Evolutionary conservation across 2,329 filamentous ascomycete species (phyloP).

Genomic region (Curvularia spicifera): DNA sequence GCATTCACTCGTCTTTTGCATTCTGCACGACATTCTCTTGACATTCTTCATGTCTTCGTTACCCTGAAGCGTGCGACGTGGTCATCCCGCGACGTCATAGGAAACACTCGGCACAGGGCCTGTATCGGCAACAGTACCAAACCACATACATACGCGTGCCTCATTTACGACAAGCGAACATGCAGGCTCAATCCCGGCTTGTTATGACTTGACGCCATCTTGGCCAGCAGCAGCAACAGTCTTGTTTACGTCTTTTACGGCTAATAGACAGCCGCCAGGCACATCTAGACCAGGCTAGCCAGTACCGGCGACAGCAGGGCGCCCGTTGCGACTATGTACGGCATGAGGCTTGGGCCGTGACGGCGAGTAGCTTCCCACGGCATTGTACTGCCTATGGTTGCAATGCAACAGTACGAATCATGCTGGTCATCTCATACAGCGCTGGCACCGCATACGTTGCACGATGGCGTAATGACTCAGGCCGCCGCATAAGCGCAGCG

Average conservation of each 20-base stretch:
- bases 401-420: constrained; percentile 5
- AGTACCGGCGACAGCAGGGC: neutral
- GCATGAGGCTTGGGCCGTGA: neutral
- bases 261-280: neutral
- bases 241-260: neutral
- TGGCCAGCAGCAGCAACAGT: neutral
- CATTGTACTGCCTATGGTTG: neutral
- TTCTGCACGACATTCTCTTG: constrained; percentile 4
- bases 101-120: neutral
- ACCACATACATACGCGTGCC: neutral
- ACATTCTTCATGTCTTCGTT: neutral
- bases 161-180: constrained; percentile 11
- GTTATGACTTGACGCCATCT: neutral
- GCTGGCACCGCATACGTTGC: constrained; percentile 1
- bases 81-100: constrained; percentile 15
- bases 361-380: neutral
- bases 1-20: constrained; percentile 6
- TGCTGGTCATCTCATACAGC: neutral
- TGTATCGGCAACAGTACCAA: constrained; percentile 1
- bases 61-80: neutral
- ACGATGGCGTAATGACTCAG: constrained; percentile 1
- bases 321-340: neutral
- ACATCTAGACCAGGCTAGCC: constrained; percentile 1
- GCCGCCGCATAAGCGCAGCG: constrained; percentile 4
- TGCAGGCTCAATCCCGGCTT: constrained; percentile 11